Evolutionary conservation across 768 basidiomycete genomes (phyloP).

Genomic region (Trametes cubensis): DNA sequence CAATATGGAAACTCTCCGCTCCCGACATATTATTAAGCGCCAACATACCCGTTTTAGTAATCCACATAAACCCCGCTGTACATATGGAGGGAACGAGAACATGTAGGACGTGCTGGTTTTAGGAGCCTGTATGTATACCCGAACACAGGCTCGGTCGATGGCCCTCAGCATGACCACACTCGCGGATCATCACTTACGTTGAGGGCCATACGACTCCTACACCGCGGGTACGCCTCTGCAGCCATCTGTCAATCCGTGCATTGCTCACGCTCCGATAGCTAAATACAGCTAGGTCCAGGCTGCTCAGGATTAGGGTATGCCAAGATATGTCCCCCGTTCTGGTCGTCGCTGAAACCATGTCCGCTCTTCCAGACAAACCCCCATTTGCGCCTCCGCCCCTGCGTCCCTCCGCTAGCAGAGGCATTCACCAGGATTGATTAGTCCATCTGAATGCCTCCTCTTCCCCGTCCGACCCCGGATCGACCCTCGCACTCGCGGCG

Average conservation of each 20-base stretch:
- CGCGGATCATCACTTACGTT: conserved; percentile 2
- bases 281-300: conserved; percentile 8
- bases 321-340: conserved; percentile 7
- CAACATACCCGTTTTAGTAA: too few species aligned
- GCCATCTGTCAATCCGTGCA: background rate
- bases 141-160: background rate
- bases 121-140: conserved; percentile 3
- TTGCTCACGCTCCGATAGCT: background rate
- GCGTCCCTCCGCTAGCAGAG: background rate
- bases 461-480: conserved; percentile 6
- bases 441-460: conserved; percentile 2
- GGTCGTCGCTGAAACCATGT: conserved; percentile 10
- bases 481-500: background rate
- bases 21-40: too few species aligned
- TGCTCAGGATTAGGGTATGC: conserved; percentile 5
- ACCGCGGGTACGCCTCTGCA: background rate
- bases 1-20: too few species aligned
- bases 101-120: too few species aligned
- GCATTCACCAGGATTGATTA: conserved; percentile 5
- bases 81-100: too few species aligned
- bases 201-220: background rate
- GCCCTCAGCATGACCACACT: background rate
- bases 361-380: conserved; percentile 11
- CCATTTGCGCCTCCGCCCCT: conserved; percentile 6
- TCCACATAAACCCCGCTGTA: too few species aligned